These are phyloP conservation scores for Tricholoma sp. DNA, from an alignment of 768 basidiomycete genomes.

Conservation along the genomic window DNA sequence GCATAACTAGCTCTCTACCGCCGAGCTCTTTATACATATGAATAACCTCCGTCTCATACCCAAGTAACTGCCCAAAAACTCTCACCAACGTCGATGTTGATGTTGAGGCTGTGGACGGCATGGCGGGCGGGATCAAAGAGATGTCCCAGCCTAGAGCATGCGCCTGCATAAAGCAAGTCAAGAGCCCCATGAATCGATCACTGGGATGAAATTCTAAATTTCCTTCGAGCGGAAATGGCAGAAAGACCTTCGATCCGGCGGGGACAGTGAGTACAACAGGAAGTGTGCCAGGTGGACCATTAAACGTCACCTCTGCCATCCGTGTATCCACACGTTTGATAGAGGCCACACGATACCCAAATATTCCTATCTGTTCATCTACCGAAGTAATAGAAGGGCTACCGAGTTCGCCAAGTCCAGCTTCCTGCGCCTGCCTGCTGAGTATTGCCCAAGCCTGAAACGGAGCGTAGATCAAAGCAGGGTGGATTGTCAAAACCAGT, in stretches of 20 bases:
- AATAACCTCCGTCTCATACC: conserved; percentile 54
- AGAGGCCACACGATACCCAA: conserved; percentile 43
- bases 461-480: conserved; percentile 47
- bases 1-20: conserved; percentile 61
- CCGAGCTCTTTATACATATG: conserved; percentile 70
- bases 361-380: conserved; percentile 40
- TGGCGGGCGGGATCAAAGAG: conserved; percentile 52
- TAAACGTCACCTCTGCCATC: conserved; percentile 41
- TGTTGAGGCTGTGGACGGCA: conserved; percentile 56
- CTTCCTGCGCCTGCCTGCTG: conserved; percentile 48
- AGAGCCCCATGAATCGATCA: conserved; percentile 47
- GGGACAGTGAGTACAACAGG: conserved; percentile 36
- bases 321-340: conserved; percentile 37
- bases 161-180: conserved; percentile 56
- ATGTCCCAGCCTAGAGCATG: conserved; percentile 66
- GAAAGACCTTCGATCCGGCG: conserved; percentile 42
- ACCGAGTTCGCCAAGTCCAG: conserved; percentile 48
- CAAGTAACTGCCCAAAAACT: conserved; percentile 51
- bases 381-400: conserved; percentile 38
- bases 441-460: conserved; percentile 63
- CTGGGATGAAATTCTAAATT: conserved; percentile 41
- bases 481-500: conserved; percentile 55
- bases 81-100: conserved; percentile 54
- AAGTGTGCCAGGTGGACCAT: conserved; percentile 19
- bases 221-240: conserved; percentile 39